A percentile compares a stretch with the other conserved stretches of the same genome.
phyloP scores from a whole-genome alignment of 495 filamentous ascomycete species.

The Margaritispora aquatica region DNA sequence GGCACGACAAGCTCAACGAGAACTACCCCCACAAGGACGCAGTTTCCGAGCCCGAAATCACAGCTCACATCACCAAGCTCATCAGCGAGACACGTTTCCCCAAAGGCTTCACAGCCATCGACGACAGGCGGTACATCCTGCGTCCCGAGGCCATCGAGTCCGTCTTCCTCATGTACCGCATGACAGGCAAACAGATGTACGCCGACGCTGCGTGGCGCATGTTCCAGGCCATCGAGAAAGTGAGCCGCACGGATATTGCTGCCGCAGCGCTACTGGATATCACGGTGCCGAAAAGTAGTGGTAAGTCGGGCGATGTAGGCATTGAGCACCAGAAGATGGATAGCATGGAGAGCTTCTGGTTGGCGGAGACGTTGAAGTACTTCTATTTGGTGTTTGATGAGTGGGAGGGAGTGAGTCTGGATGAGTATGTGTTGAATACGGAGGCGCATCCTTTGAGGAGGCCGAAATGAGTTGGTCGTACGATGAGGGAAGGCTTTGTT shows the following conservation, averaged over 20 bases:
- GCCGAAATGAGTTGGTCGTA: neutral
- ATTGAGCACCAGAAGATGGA: slow-evolving; percentile 26
- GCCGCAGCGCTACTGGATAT: slow-evolving; percentile 38
- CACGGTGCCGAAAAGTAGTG: slow-evolving; percentile 31
- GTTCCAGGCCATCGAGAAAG: slow-evolving; percentile 42
- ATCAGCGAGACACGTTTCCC: slow-evolving; percentile 43
- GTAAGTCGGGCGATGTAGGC: slow-evolving; percentile 27
- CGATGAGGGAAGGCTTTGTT: neutral
- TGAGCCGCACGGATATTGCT: slow-evolving; percentile 37
- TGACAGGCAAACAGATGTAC: slow-evolving; percentile 47
- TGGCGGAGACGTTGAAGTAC: slow-evolving; percentile 75
- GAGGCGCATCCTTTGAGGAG: slow-evolving; percentile 52
- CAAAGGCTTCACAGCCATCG: slow-evolving; percentile 51
- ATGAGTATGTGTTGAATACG: slow-evolving; percentile 77
- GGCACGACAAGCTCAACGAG: slow-evolving; percentile 4
- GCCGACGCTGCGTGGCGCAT: slow-evolving; percentile 58
- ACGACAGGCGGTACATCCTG: slow-evolving; percentile 61
- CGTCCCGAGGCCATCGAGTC: slow-evolving; percentile 60
- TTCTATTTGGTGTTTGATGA: slow-evolving; percentile 73
- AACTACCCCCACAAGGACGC: neutral
- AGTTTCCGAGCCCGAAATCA: neutral
- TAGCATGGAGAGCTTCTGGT: slow-evolving; percentile 56
- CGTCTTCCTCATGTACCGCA: slow-evolving; percentile 55
- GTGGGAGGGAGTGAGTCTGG: slow-evolving; percentile 65
- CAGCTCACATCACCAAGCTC: slow-evolving; percentile 20